A percentile compares a stretch with the other conserved stretches of the same genome.
Conservation (phyloP, 1,284 basidiomycete species). For the Xerocomus minutiporus region DNA sequence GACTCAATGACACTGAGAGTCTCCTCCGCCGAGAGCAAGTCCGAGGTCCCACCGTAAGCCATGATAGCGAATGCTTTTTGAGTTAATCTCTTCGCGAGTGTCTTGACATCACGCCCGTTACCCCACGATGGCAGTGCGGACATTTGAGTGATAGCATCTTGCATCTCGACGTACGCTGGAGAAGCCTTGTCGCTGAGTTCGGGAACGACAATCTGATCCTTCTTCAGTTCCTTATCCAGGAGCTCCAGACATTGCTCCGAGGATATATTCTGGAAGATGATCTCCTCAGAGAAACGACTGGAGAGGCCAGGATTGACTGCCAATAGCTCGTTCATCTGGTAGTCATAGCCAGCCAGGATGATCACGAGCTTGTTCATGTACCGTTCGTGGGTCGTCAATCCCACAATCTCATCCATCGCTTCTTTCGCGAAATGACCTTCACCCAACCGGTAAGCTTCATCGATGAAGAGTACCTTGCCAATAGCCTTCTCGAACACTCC, state of each 20-base stretch:
- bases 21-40: slow-evolving; percentile 20
- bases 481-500: slow-evolving; percentile 55
- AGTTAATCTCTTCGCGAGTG: slow-evolving; percentile 47
- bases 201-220: slow-evolving; percentile 37
- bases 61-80: slow-evolving; percentile 29
- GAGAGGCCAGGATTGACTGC: slow-evolving; percentile 56
- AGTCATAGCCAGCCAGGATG: slow-evolving; percentile 63
- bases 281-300: slow-evolving; percentile 62
- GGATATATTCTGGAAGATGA: slow-evolving; percentile 50
- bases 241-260: slow-evolving; percentile 49
- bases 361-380: slow-evolving; percentile 54
- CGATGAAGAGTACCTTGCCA: slow-evolving; percentile 61
- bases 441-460: slow-evolving; percentile 58
- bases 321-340: slow-evolving; percentile 59
- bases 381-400: slow-evolving; percentile 51
- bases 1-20: slow-evolving; percentile 13
- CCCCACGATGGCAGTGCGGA: slow-evolving; percentile 52
- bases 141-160: slow-evolving; percentile 38
- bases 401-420: slow-evolving; percentile 64
- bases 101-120: slow-evolving; percentile 58
- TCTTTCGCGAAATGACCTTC: slow-evolving; percentile 62
- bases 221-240: slow-evolving; percentile 43
- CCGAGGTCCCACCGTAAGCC: slow-evolving; percentile 16
- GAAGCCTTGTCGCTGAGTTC: slow-evolving; percentile 38
- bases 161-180: slow-evolving; percentile 34